Base-by-base conservation (phyloP, 805 yeast species). In the Candida mattraensis region DNA sequence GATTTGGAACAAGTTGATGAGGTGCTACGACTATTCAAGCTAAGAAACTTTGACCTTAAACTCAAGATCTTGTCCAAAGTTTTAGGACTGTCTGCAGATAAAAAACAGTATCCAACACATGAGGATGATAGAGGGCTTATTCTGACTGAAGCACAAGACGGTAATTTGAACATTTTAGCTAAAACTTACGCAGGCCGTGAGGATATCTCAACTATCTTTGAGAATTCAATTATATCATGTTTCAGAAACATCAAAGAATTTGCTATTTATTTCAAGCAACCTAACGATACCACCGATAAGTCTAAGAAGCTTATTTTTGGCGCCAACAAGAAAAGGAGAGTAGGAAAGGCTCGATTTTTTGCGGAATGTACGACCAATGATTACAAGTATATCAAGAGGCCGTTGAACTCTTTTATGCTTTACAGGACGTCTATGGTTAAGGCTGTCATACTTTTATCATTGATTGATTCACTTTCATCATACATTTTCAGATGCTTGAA, bases 391-490 rank as follows among this genome's bases (percentile, higher is more conserved):
- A 59, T 70, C 30, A 71, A 70, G 43, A 60, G 76, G 26, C 76
- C 76, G 1, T 55, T 69, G 37, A 70, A 70, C 50, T 63, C 71
- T 18, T 70, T 67, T 44, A 70, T 70, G 76, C 55, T 70, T 7
- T 70, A 71, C 45, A 58, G 75, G 33, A 55, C 66, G 14, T 47
- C 66, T 5, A 66, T 69, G 61, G 64, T 70, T 12, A 68, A 66
- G 42, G 62, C 62, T 8, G 67, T 69, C 12, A 54, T 62, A 38
- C 36, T 55, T 11, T 40, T 54, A 5, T 44, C 54, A 6, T 42
- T 54, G 24, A 44, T 55, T 20, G 53, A 54, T 25, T 47, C 59
- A 17, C 15, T 55, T 15, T 42, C 57, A 7, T 26, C 44, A 1
- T 48, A 38, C 37, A 26, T 49, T 13, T 45, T 52, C 37, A 30